Conservation (phyloP, 1,139 yeast genomes). For the Geotrichum bryndzae region DNA sequence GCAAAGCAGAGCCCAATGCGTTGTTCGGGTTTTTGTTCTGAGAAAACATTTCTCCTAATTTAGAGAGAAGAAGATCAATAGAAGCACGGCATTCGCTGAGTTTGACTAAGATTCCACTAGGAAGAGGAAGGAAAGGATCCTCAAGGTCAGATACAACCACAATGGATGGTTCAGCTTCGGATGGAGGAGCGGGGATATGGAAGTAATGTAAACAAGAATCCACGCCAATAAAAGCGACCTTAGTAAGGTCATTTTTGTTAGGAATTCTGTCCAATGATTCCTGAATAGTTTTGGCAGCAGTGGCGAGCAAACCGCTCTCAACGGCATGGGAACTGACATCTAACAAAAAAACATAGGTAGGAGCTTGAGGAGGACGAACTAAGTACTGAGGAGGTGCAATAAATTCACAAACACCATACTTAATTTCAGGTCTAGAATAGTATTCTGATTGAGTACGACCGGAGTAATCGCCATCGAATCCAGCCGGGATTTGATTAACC, state of each 20-base stretch:
- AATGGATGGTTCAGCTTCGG: conserved; percentile 46
- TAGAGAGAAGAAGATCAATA: conserved; percentile 65
- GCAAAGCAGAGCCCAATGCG: conserved; percentile 89
- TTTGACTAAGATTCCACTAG: conserved; percentile 74
- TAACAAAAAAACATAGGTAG: conserved; percentile 76
- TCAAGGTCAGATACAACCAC: conserved; percentile 86
- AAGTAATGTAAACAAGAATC: conserved; percentile 83
- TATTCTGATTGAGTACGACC: conserved; percentile 56
- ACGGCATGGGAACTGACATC: conserved; percentile 83
- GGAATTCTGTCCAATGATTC: conserved; percentile 88
- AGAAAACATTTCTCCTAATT: conserved; percentile 67
- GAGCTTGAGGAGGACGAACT: conserved; percentile 93
- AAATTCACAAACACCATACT: conserved; percentile 83
- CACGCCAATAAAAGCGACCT: conserved; percentile 81
- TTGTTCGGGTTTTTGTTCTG: conserved; percentile 59
- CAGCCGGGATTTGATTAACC: conserved; percentile 82
- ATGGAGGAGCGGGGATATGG: conserved; percentile 51
- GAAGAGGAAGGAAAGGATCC: conserved; percentile 87
- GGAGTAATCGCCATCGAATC: conserved; percentile 65
- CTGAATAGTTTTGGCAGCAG: conserved; percentile 78
- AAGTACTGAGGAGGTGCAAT: conserved; percentile 91
- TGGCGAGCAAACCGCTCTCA: conserved; percentile 74
- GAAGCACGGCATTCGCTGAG: conserved; percentile 65
- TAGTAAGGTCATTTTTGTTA: conserved; percentile 73
- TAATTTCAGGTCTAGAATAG: conserved; percentile 73